phyloP scores from a whole-genome alignment of 2,329 filamentous ascomycete genomes.

The Aureobasidium mangrovei region DNA sequence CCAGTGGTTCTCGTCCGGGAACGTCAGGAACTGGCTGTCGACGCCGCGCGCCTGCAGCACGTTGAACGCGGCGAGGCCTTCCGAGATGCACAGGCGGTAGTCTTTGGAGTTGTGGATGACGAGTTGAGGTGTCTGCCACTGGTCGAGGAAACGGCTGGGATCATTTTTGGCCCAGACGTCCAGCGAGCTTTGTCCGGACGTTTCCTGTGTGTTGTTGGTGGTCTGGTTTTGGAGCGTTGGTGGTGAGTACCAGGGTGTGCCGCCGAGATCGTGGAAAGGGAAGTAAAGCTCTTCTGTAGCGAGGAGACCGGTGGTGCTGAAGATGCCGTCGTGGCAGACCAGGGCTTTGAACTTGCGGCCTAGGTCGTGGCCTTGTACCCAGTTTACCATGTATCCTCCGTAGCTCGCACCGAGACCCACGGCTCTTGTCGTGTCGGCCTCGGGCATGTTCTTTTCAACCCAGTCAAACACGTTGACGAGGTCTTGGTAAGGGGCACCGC shows the following conservation, averaged over 20 bases:
- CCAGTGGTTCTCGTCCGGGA: slow-evolving; percentile 75
- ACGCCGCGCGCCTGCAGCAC: slow-evolving; percentile 67
- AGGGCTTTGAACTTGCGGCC: slow-evolving; percentile 80
- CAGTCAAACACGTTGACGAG: slow-evolving; percentile 70
- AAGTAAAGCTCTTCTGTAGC: slow-evolving; percentile 47
- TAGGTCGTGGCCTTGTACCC: slow-evolving; percentile 81
- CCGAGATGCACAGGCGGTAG: slow-evolving; percentile 76
- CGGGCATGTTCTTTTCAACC: slow-evolving; percentile 55
- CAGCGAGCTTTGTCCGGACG: slow-evolving; percentile 16
- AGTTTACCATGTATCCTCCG: slow-evolving; percentile 74
- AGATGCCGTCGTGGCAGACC: slow-evolving; percentile 81
- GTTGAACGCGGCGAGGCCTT: slow-evolving; percentile 80
- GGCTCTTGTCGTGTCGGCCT: slow-evolving; percentile 59
- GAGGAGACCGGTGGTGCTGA: slow-evolving; percentile 44
- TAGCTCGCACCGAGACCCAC: slow-evolving; percentile 70
- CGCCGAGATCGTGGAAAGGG: slow-evolving; percentile 44
- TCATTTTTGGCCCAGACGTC: slow-evolving; percentile 50
- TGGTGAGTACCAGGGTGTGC: slow-evolving; percentile 41
- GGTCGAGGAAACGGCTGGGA: slow-evolving; percentile 45
- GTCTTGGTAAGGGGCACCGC: slow-evolving; percentile 74
- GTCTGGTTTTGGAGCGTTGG: slow-evolving; percentile 11
- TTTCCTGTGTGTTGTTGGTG: slow-evolving; percentile 15
- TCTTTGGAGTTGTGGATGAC: slow-evolving; percentile 87
- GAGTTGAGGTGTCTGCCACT: slow-evolving; percentile 82
- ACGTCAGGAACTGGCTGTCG: slow-evolving; percentile 69